Evolutionary conservation across 805 yeast species (phyloP), one percentile per base, ranked within the genome.

Genomic region (Naumovozyma dairenensis): DNA sequence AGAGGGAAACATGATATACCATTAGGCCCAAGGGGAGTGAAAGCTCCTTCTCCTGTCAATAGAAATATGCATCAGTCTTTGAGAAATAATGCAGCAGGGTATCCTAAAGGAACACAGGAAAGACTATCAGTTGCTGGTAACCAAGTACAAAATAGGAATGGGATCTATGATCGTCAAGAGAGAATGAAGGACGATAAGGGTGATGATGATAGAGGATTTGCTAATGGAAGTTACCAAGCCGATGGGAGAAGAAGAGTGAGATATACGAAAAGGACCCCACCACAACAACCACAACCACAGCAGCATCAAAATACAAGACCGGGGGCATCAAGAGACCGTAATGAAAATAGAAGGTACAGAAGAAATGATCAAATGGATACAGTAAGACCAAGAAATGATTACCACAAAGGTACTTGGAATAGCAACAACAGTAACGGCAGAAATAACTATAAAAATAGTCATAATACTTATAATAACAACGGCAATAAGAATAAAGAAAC

Each of bases 331-430:
- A 18, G 18, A 21, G 14, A 21, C 24, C n/a, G 29, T 5, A 6
- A 17, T 14, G 29, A 27, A 5, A 5, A 29, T 26, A n/a, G 28
- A 5, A 17, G 19, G 5, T 20, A 19, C n/a, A 5, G 25, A 12
- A 25, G 16, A 12, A n/a, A 28, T 8, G 16, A 18, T 12, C 12
- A 14, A 9, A 28, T 4, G 16, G 17, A n/a, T 10, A 26, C 5
- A 26, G 4, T 15, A 26, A 19, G 9, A 15, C 9, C 16, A 9
- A 12, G 26, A 12, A 5, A 26, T 19, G 7, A 16, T 20, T n/a
- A 25, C 16, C 21, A 28, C 19, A 21, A 32, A n/a, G 31, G 18
- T 18, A 32, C 21, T 21, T 25, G 12, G 7, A 22, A 16, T 17
- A 21, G 20, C 8, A 25, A 18, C 21, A 26, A 18, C 27, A 17